Conservation (phyloP, 306 rosid species). For the Lablab purpureus region DNA sequence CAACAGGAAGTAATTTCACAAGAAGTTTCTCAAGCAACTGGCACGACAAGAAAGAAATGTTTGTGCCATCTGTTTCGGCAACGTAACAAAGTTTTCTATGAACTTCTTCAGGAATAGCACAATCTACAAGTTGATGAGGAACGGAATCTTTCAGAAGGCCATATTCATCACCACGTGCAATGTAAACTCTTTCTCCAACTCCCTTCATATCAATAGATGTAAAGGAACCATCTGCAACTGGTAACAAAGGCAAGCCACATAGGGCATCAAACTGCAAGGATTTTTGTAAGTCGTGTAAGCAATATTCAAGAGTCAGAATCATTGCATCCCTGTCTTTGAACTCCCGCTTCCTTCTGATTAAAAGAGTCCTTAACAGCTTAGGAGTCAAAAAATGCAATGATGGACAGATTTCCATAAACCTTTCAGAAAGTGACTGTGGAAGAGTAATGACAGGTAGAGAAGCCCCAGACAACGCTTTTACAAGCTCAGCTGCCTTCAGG, state of each 20-base stretch:
- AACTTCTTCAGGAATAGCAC: slow-evolving; percentile 70
- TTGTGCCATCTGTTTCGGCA: slow-evolving; percentile 73
- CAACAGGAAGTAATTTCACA: slow-evolving; percentile 82
- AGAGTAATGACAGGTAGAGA: slow-evolving; percentile 78
- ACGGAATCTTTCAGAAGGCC: slow-evolving; percentile 89
- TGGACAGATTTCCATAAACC: slow-evolving; percentile 86
- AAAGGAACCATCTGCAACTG: slow-evolving; percentile 90
- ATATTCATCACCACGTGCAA: slow-evolving; percentile 85
- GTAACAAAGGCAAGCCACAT: slow-evolving; percentile 82
- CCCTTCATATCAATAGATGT: slow-evolving; percentile 77
- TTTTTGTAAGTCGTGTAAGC: slow-evolving; percentile 81
- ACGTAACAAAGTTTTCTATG: slow-evolving; percentile 76
- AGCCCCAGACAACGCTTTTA: slow-evolving; percentile 77
- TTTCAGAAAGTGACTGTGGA: slow-evolving; percentile 73
- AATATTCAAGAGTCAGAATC: slow-evolving; percentile 89
- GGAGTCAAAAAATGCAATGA: slow-evolving; percentile 88
- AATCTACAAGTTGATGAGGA: slow-evolving; percentile 79
- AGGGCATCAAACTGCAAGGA: slow-evolving; percentile 72
- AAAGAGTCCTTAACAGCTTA: slow-evolving; percentile 76
- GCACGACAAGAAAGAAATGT: slow-evolving; percentile 84
- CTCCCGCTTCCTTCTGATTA: slow-evolving; percentile 86
- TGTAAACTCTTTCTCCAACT: slow-evolving; percentile 83
- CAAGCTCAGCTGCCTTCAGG: slow-evolving; percentile 68
- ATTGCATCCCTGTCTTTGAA: slow-evolving; percentile 83
- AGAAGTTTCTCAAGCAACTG: slow-evolving; percentile 88